Base-by-base conservation (phyloP, 345 rosid genomes). In the Heritiera fomes region DNA sequence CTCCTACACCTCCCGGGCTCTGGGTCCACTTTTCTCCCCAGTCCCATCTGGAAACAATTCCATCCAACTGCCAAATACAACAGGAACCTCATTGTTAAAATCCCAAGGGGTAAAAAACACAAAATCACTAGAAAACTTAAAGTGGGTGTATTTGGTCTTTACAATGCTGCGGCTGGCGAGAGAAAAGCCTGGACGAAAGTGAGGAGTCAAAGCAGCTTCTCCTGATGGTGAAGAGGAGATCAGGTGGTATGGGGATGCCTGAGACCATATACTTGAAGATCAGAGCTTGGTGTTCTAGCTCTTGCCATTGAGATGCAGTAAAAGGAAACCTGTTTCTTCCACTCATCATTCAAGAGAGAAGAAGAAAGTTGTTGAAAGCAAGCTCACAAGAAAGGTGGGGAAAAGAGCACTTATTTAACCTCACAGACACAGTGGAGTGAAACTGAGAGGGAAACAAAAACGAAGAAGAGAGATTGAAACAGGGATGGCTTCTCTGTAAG, bases 1-100 rank as follows among this genome's bases (percentile, higher is more conserved):
- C 98, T 91, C 77, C 93, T 86, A 64, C 98, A 93, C 77, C 98
- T 84, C 50, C 96, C 96, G 0, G 96, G 98, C 86, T 93, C 98
- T 4, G 94, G 92, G 84, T 93, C 98, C 49, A 89, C 75, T 84
- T 90, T 90, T 86, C 88, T 89, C 84, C 98, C 96, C 34, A 78
- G 45, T 23, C 80, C 80, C 67, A 78, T 68, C 30, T 78, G 68
- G 32, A 78, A 69, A 59, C 69, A 58, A 20, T 58, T 58, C 80
- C 80, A 78, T 18, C 80, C 75, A 40, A 78, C 80, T 78, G 67
- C 59, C 52, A 58, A 60, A 56, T 18, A 34, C 62, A 52, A 20
- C 2, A 67, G 7, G 63, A n/a, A 28, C 1, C 50, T 4, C 38
- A 62, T 18, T 32, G 28, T 18, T 53, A 71, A 63, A 32, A 11